A percentile compares a stretch with the other conserved stretches of the same genome.
Evolutionary conservation across 345 rosid genomes (phyloP).

Genomic region (Acer saccharum): DNA sequence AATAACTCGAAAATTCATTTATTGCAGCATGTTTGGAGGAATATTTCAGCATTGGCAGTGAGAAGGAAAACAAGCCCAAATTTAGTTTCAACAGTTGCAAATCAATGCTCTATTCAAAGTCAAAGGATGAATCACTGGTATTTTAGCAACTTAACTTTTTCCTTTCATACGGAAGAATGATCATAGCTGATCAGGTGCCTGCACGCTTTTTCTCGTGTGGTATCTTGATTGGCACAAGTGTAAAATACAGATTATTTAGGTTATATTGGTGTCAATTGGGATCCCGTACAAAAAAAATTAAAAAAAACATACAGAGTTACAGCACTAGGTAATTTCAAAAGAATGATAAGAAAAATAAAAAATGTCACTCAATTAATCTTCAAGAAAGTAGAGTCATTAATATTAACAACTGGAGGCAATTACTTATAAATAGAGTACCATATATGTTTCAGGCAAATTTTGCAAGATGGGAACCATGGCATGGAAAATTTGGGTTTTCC

Average conservation of each 20-base stretch:
- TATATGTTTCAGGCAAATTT: conserved; percentile 56
- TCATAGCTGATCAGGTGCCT: too few relatives aligned
- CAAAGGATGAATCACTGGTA: conserved; percentile 71
- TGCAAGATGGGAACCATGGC: conserved; percentile 98
- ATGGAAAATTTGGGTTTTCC: conserved; percentile 71
- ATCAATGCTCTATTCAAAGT: conserved; percentile 48
- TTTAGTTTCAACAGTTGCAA: conserved; percentile 38
- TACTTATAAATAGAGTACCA: neutral
- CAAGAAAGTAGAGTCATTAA: neutral
- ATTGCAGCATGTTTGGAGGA: conserved; percentile 48
- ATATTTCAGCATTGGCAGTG: conserved; percentile 30
- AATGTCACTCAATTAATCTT: neutral
- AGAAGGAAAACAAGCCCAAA: conserved; percentile 33
- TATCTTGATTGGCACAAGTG: too few relatives aligned
- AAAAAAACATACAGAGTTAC: too few relatives aligned
- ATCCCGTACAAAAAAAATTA: too few relatives aligned
- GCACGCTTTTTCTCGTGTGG: too few relatives aligned
- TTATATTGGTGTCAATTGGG: too few relatives aligned
- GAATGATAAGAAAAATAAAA: neutral
- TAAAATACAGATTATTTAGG: too few relatives aligned
- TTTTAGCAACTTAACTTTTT: neutral
- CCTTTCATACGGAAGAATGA: neutral
- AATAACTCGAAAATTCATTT: neutral
- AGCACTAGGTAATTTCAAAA: too few relatives aligned
- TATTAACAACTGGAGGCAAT: neutral